Base-by-base conservation (phyloP, 2,329 filamentous ascomycete genomes). In the Triangularia verruculosa region DNA sequence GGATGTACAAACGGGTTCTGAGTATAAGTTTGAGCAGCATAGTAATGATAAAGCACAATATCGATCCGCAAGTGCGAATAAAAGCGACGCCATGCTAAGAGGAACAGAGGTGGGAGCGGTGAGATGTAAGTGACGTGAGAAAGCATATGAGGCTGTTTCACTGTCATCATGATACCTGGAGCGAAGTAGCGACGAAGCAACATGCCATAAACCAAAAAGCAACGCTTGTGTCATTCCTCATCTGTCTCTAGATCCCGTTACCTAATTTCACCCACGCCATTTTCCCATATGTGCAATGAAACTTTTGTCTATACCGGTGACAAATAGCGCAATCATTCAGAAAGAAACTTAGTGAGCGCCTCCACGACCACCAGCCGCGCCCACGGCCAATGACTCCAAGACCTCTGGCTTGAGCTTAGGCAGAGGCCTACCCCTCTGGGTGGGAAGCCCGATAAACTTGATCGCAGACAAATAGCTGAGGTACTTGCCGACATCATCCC, bases 401-500 rank as follows among this genome's bases (percentile, higher is more conserved):
- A 74, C 71, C 27, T 75, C 73, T 1, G 71, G 69, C 55, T 68
- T 68, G 43, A 77, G 71, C 56, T 71, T 69, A 2, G 76, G 76
- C 62, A 77, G 59, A 56, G 67, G 68, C 47, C 75, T 66, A 17
- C 75, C 75, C 59, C 71, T 71, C 22, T 68, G 73, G 0, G 71
- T 69, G 1, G 84, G 84, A 57, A 72, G 70, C 3, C 79, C 77
- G 73, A 91, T 80, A 75, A 91, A 91, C 4, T 85, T 85, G 66
- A 86, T 80, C 64, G 82, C 81, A 2, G 85, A 80, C 39, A 91
- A 76, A 71, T 88, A 91, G 27, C 83, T 79, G 58, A 89, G 74
- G 72, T 89, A 91, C 17, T 83, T 74, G 3, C 88, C 88, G 15
- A 90, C 81, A 34, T 83, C 82, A 65, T 89, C 84, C 61, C 83